phyloP scores from a whole-genome alignment of 2,329 filamentous ascomycete genomes.

The Trichoderma harzianum region DNA sequence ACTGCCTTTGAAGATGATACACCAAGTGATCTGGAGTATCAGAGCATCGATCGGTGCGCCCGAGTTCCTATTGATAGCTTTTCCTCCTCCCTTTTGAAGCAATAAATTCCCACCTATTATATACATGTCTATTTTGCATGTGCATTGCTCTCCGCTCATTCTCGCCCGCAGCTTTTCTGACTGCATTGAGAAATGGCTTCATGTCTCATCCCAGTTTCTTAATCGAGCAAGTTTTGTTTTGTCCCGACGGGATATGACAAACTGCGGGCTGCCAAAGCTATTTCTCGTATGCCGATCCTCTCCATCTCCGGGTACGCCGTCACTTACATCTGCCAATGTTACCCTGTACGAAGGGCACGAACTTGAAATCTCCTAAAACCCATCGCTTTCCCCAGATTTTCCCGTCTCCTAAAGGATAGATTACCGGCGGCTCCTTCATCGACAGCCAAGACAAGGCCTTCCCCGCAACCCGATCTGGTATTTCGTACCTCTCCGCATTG shows the following conservation, averaged over 20 bases:
- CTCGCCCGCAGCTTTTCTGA: background rate
- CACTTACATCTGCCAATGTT: background rate
- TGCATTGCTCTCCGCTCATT: background rate
- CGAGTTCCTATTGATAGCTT: background rate
- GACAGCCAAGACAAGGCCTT: background rate
- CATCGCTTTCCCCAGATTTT: constrained; percentile 11
- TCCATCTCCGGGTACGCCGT: background rate
- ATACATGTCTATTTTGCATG: background rate
- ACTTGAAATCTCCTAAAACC: background rate
- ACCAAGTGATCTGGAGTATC: background rate
- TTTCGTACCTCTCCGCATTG: background rate
- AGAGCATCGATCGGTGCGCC: background rate
- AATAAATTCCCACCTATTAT: background rate
- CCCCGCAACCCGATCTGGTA: constrained; percentile 1
- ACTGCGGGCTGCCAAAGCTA: background rate
- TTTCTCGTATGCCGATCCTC: background rate
- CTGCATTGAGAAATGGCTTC: background rate
- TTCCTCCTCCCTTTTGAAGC: background rate
- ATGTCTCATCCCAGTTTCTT: background rate
- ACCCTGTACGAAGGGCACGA: background rate
- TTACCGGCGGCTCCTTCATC: constrained; percentile 3
- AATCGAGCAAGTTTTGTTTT: background rate
- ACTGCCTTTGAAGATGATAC: background rate
- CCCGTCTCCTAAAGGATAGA: constrained; percentile 5
- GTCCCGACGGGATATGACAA: constrained; percentile 8